Evolutionary conservation across 768 basidiomycete species (phyloP).

Genomic region (Mycena latifolia): DNA sequence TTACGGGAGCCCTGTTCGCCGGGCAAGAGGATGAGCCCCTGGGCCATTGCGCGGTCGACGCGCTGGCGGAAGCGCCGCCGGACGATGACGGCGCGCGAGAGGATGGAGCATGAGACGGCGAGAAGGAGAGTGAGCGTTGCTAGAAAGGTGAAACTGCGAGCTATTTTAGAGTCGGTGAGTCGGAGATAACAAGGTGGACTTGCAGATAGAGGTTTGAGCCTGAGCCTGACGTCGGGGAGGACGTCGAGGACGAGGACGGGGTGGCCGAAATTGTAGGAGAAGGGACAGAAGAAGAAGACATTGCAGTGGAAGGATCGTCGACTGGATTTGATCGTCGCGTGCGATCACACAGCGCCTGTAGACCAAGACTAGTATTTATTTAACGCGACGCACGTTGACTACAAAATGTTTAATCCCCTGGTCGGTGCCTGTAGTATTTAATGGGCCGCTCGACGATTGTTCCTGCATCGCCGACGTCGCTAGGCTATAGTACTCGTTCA

Average conservation of each 20-base stretch:
- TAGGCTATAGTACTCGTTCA: no score
- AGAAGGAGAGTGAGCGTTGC: constrained; percentile 79
- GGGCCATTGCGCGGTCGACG: constrained; percentile 65
- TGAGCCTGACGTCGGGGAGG: not conserved
- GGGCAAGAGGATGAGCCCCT: constrained; percentile 60
- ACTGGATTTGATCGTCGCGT: no score
- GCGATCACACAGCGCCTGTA: no score
- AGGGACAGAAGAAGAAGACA: constrained; percentile 30
- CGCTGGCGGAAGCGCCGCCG: constrained; percentile 69
- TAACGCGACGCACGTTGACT: no score
- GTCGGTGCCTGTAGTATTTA: no score
- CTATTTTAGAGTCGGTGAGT: constrained; percentile 20
- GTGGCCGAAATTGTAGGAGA: not conserved
- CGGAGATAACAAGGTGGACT: constrained; percentile 32
- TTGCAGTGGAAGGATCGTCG: no score
- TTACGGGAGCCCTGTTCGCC: constrained; percentile 52
- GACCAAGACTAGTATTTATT: no score
- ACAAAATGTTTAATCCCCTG: no score
- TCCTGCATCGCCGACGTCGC: no score
- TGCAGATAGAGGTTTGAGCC: constrained; percentile 60
- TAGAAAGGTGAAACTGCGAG: constrained; percentile 74
- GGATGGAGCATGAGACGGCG: constrained; percentile 71
- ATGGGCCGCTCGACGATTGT: no score
- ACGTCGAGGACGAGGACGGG: not conserved
- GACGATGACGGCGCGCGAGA: constrained; percentile 71